Base-by-base conservation (phyloP, 441 rosid genomes). In the Codiaeum variegatum region DNA sequence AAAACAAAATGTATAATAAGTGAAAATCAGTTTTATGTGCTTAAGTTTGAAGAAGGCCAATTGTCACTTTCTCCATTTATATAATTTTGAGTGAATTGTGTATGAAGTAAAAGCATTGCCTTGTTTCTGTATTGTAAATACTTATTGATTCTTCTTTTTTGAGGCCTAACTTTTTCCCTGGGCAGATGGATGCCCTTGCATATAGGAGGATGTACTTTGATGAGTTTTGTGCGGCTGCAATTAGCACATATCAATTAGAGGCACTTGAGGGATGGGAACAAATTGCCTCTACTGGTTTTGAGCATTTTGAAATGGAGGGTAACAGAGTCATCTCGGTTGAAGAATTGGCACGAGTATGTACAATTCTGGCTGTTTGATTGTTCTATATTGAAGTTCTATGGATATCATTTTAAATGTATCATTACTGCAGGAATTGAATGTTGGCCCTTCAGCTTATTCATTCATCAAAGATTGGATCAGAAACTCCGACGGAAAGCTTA, bases 201-300 rank as follows among this genome's bases (percentile, higher is more conserved):
- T 86, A 90, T 80, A 86, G 89, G 80, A 91, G 85, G 83, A 89
- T 94, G 95, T 88, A 84, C 63, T 94, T 91, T 69, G 93, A 94
- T 67, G 98, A 94, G 77, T 94, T 94, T 67, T 91, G 97, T 69
- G 98, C 97, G 2, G 96, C 97, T 54, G 93, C 96, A 23, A 86
- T 89, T 70, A 91, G 98, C 72, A 80, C 86, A 3, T 85, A 94
- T 80, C 98, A 94, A 38, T 74, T 91, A 63, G 98, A 94, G 84
- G 97, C 91, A 47, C 87, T 83, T 44, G 98, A 91, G 69, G 84
- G 83, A 62, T 94, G 98, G 98, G 96, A 94, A 71, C 90, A 84
- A 80, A 88, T 91, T 55, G 91, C 90, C 36, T 73, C 86, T 66
- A 76, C 82, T 5, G 98, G 90, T 59, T 94, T 91, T 71, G 88